phyloP scores from a whole-genome alignment of 2,329 filamentous ascomycete genomes.

The Xylaria sp. region DNA sequence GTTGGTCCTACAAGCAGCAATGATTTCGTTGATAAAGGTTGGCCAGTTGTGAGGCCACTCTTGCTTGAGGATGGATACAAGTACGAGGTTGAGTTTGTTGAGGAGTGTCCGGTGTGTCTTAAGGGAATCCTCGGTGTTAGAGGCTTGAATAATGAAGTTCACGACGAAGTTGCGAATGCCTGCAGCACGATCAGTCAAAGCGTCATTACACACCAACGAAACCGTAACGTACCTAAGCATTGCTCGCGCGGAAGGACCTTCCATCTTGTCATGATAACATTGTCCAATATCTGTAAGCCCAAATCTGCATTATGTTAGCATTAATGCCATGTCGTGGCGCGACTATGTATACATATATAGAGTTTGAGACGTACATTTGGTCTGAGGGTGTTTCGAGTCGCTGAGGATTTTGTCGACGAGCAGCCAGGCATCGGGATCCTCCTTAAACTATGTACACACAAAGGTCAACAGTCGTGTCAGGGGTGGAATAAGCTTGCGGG shows the following conservation, averaged over 20 bases:
- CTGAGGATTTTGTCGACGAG: slow-evolving; percentile 96
- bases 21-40: slow-evolving; percentile 99
- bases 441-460: slow-evolving; percentile 77
- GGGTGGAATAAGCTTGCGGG: slow-evolving; percentile 17
- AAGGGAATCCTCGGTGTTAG: slow-evolving; percentile 85
- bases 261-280: slow-evolving; percentile 99
- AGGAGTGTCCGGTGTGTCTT: slow-evolving; percentile 85
- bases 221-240: slow-evolving; percentile 73
- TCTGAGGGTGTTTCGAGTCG: slow-evolving; percentile 91
- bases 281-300: slow-evolving; percentile 94
- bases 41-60: slow-evolving; percentile 99
- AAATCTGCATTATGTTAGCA: slow-evolving; percentile 66
- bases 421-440: slow-evolving; percentile 97
- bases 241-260: slow-evolving; percentile 96
- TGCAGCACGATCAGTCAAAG: slow-evolving; percentile 45
- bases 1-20: slow-evolving; percentile 92
- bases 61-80: slow-evolving; percentile 97
- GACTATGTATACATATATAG: background rate
- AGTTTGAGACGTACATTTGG: slow-evolving; percentile 75
- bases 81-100: slow-evolving; percentile 97
- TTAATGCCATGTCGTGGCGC: slow-evolving; percentile 6
- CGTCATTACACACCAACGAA: background rate
- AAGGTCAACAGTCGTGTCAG: slow-evolving; percentile 36
- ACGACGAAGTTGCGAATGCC: slow-evolving; percentile 99
- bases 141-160: slow-evolving; percentile 96